Base-by-base conservation (phyloP, 257 asterid species). In the Penstemon davidsonii region DNA sequence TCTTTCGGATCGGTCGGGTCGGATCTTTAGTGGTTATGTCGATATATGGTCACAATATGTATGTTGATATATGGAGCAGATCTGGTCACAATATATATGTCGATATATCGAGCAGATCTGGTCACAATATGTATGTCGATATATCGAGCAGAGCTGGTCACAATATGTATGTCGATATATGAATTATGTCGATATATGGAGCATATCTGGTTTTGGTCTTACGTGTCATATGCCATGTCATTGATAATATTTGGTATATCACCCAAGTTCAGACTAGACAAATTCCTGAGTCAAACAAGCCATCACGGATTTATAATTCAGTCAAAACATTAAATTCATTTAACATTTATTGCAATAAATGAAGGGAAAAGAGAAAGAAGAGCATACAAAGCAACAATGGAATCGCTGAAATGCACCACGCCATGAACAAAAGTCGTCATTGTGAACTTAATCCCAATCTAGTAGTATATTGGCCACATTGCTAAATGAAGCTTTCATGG, bases 341-440 rank as follows among this genome's bases (percentile, higher is more conserved):
- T 3, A 7, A 7, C 2, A 8, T 7, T 13, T 7, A n/a, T 36
- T 19, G 7, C 6, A 9, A 55, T 3, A n/a, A n/a, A 3, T 25
- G 5, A 13, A 9, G 0, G 7, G 3, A 8, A 18, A 58, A 49
- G 12, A 4, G 12, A 25, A 49, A 8, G 40, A 10, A 45, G 66
- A 58, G 73, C 96, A 55, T 88, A 94, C 99, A 94, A 76, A 45
- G 97, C 85, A 76, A 86, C 95, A 70, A 94, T 87, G n/a, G 97
- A 87, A 49, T 55, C 57, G 82, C 80, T 82, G 68, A 91, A 36
- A 74, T 88, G 91, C 93, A 37, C 99, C 99, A 55, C 91, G 64
- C 99, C 99, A 94, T 12, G 96, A 88, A 67, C 99, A 94, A 55
- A 85, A 88, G 70, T 91, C 97, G 12, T 78, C 84, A 75, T 83